phyloP scores from a whole-genome alignment of 495 filamentous ascomycete genomes.

The Wilcoxina mikolae region DNA sequence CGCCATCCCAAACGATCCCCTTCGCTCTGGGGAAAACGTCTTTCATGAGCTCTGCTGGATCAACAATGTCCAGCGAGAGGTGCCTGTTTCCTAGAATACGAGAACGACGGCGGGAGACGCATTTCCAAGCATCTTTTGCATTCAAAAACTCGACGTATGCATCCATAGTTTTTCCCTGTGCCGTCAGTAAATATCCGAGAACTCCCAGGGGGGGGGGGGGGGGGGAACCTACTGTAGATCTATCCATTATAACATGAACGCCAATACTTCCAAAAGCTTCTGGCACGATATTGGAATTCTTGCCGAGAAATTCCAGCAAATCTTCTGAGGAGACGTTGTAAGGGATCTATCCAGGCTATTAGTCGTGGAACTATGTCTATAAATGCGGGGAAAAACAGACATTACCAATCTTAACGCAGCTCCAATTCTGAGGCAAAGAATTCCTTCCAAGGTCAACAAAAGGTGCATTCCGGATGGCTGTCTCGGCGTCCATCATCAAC shows the following conservation, averaged over 20 bases:
- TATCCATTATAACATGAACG: slow-evolving; percentile 29
- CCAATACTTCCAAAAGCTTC: slow-evolving; percentile 24
- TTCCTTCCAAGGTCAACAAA: slow-evolving; percentile 27
- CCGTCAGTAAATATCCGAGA: slow-evolving; percentile 1
- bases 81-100: slow-evolving; percentile 27
- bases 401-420: slow-evolving; percentile 27
- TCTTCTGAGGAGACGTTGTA: slow-evolving; percentile 28
- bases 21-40: slow-evolving; percentile 28
- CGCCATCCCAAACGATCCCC: slow-evolving; percentile 28
- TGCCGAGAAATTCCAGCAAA: slow-evolving; percentile 25
- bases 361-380: not conserved
- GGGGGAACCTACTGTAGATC: slow-evolving; percentile 23
- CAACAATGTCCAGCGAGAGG: slow-evolving; percentile 26
- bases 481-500: slow-evolving; percentile 27
- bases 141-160: slow-evolving; percentile 28
- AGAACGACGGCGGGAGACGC: slow-evolving; percentile 26
- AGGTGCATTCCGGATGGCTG: slow-evolving; percentile 28
- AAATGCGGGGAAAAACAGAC: slow-evolving; percentile 10
- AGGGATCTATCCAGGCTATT: slow-evolving; percentile 19
- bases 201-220: not conserved
- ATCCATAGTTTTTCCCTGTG: slow-evolving; percentile 29
- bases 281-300: slow-evolving; percentile 28
- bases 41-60: slow-evolving; percentile 29
- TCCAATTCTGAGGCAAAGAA: slow-evolving; percentile 25
- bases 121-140: slow-evolving; percentile 29